These are phyloP conservation scores for Raphanus raphanistrum DNA, from an alignment of 345 rosid species.

Conservation along the genomic window DNA sequence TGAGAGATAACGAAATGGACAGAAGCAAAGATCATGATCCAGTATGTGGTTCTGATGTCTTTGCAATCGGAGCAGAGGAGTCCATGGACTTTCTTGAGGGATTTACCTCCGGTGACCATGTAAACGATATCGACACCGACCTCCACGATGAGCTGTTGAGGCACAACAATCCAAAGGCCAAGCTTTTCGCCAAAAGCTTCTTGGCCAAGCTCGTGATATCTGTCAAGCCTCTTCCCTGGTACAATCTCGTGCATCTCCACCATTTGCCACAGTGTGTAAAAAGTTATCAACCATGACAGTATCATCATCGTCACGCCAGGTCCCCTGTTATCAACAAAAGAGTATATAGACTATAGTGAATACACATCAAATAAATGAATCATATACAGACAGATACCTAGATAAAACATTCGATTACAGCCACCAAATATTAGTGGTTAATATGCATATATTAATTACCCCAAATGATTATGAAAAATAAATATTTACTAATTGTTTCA, in stretches of 20 bases:
- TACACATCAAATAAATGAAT: not conserved
- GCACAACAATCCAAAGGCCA: conserved; percentile 72
- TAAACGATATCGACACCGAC: conserved; percentile 62
- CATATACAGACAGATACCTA: not conserved
- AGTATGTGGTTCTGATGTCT: conserved; percentile 55
- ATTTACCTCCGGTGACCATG: conserved; percentile 66
- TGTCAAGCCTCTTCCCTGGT: conserved; percentile 67
- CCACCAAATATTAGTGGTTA: not conserved
- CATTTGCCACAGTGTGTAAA: conserved; percentile 84
- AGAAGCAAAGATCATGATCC: conserved; percentile 62
- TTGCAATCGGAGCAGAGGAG: conserved; percentile 42
- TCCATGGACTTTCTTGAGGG: conserved; percentile 57
- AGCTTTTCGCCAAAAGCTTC: conserved; percentile 75
- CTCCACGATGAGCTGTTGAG: conserved; percentile 67
- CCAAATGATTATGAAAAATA: not conserved
- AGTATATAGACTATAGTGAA: not conserved
- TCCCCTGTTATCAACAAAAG: conserved; percentile 44
- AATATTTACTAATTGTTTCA: not conserved
- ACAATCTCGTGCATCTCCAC: conserved; percentile 86
- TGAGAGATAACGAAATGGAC: conserved; percentile 62
- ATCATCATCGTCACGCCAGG: conserved; percentile 54
- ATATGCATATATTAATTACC: not conserved
- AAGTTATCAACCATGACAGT: conserved; percentile 68
- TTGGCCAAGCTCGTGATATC: conserved; percentile 75
- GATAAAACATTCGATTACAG: not conserved